Evolutionary conservation across 2,329 filamentous ascomycete genomes (phyloP), one percentile per base, ranked within the genome.

Genomic region (Exophiala alcalophila): DNA sequence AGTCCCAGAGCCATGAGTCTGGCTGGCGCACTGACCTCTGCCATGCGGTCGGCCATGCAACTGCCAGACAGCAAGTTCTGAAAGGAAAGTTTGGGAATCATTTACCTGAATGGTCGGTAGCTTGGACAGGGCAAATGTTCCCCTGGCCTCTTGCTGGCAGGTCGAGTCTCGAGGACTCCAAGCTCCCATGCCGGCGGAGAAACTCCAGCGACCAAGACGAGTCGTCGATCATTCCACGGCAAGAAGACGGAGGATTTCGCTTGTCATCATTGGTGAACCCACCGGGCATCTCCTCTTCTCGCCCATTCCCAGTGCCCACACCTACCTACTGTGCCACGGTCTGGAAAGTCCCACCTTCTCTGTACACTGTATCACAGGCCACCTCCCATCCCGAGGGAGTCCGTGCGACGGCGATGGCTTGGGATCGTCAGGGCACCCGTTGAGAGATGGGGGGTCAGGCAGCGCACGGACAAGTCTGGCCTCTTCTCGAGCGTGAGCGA

Each of bases 31-130:
- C 31, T 29, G 47, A 50, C 42, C n/a, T 27, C 18, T 28, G 28
- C 30, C 19, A 44, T 43, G 47, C 42, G 35, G 47, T 26, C 25
- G 26, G 18, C 47, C 47, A 33, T 23, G 19, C 31, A 40, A 40
- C 27, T 14, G 31, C 23, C 10, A 31, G 19, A n/a, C 25, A n/a
- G 20, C 33, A 31, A n/a, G n/a, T n/a, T 27, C 16, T 12, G 25
- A 26, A 28, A 18, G n/a, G n/a, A n/a, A n/a, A n/a, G n/a, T n/a
- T n/a, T n/a, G n/a, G n/a, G n/a, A n/a, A n/a, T n/a, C n/a, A n/a
- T n/a, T n/a, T n/a, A n/a, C n/a, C n/a, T n/a, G n/a, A n/a, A n/a
- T n/a, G n/a, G n/a, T n/a, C n/a, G n/a, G n/a, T n/a, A n/a, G n/a
- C n/a, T n/a, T n/a, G n/a, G n/a, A n/a, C n/a, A n/a, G n/a, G n/a